These are phyloP conservation scores for Elymus sibiricus DNA, from an alignment of 176 grass and related monocot genomes.

Conservation along the genomic window DNA sequence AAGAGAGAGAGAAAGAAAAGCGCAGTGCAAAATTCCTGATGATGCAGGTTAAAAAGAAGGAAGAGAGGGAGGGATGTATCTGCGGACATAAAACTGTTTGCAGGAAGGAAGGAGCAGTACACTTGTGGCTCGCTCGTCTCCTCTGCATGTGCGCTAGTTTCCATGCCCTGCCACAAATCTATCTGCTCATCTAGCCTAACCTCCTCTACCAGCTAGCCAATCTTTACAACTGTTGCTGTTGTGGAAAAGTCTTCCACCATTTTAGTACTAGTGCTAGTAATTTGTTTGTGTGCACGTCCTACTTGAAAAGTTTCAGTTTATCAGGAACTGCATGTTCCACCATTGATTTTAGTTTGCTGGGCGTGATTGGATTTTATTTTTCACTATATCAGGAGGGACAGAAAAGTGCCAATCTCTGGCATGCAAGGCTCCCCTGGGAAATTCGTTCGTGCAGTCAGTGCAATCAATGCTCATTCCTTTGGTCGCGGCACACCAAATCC, in stretches of 20 bases:
- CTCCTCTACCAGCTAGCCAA: neutral
- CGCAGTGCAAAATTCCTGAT: slow-evolving; percentile 38
- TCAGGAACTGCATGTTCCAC: neutral
- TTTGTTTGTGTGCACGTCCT: neutral
- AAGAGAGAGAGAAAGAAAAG: neutral
- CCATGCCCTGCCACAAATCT: neutral
- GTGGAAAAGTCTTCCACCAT: neutral
- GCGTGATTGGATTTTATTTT: neutral
- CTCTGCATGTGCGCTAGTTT: neutral
- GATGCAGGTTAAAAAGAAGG: slow-evolving; percentile 8
- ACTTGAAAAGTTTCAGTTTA: neutral
- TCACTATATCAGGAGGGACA: neutral
- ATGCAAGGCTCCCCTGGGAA: neutral
- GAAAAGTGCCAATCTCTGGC: neutral
- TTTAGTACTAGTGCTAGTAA: neutral
- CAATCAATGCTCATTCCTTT: slow-evolving; percentile 3
- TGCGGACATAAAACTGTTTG: slow-evolving; percentile 49
- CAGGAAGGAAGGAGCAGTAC: neutral
- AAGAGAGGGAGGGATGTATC: neutral
- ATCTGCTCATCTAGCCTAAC: too few relatives aligned
- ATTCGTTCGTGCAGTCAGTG: neutral
- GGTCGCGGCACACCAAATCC: neutral
- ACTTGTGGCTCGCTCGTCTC: neutral
- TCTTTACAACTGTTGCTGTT: neutral
- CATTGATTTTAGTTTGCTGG: neutral